Evolutionary conservation across 1,284 basidiomycete genomes (phyloP), one percentile per base, ranked within the genome.

Genomic region (Inonotus obliquus): DNA sequence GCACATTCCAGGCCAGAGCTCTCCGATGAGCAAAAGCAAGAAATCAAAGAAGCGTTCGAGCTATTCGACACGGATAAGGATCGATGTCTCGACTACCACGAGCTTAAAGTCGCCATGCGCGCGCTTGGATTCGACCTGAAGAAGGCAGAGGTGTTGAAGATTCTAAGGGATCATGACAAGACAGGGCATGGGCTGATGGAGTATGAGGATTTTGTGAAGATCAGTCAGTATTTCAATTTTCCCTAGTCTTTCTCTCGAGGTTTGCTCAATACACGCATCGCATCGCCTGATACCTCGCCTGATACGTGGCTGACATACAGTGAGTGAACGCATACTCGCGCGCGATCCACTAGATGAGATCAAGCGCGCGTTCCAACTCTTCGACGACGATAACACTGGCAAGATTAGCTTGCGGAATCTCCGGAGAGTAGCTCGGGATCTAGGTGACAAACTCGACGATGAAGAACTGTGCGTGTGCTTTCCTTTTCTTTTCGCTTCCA

Each of bases 11-110:
- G 88, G 32, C 90, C 89, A 64, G 89, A 93, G 63, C 85, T 98
- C 47, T 87, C 90, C 2, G 96, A 98, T 62, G 96, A 98, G 73
- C 96, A 98, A 74, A 92, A 94, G 69, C 90, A 94, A 71, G 96
- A 99, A 77, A 97, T 99, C 68, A 95, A 95, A 73, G 97, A 99
- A 72, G 97, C 97, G 0, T 99, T 99, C 71, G 96, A 98, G 75
- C 86, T 99, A 61, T 99, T 99, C 72, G 97, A 99, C 77, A 94
- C 41, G 37, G 96, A 99, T 82, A 98, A 98, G 80, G 96, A 99
- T 71, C 94, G 94, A n/a, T 87, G 83, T 57, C 82, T 97, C 65
- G 95, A 96, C 77, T 99, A 98, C 76, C 96, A 99, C 76, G 97
- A 99, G 75, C 83, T 99, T 69, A 98, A 98, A 74, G 97, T 99